Base-by-base conservation (phyloP, 768 basidiomycete genomes). In the Suillus variegatus region DNA sequence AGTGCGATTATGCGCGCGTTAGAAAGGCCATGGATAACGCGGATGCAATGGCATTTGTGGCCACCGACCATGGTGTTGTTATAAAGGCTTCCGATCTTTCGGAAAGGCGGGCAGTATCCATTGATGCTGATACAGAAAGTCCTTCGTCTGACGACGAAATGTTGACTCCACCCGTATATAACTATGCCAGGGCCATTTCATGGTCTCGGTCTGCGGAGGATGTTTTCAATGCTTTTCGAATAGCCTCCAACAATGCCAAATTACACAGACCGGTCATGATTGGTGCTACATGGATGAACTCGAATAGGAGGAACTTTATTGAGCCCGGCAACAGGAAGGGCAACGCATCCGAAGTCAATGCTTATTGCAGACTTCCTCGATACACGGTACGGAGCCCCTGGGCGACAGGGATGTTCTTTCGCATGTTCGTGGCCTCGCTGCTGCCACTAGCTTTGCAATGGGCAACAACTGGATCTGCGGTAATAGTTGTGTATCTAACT, bases 1-100 rank as follows among this genome's bases (percentile, higher is more conserved):
- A 82, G 64, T 80, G 79, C 58, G 78, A 82, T 65, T 71, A 73
- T 4, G 41, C 51, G 2, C 75, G 79, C 12, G 70, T 82, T 14
- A 55, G 12, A 14, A 55, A 55, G n/a, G 78, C 78, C 5, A 49
- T 81, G 1, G 60, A 67, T 2, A 61, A 69, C 22, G 78, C 78
- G 14, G 78, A 81, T 66, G 60, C 65, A 0, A 65, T 65, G 9
- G 71, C 74, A 10, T 74, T 67, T 57, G 72, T 75, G 10, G 73
- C 71, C 5, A 73, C 67, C 1, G 16, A 40, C n/a, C 41, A 66
- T 64, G 68, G 25, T 6, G 32, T 28, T 9, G 22, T 25, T 4
- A 14, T 55, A 13, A 49, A 66, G 14, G 65, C 63, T 36, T 47
- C 61, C 10, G 16, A 28, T 12, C 10, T 60, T 40, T 41, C 55